Evolutionary conservation across 2,329 filamentous ascomycete genomes (phyloP).

Genomic region (Arthrobotrys iridis): DNA sequence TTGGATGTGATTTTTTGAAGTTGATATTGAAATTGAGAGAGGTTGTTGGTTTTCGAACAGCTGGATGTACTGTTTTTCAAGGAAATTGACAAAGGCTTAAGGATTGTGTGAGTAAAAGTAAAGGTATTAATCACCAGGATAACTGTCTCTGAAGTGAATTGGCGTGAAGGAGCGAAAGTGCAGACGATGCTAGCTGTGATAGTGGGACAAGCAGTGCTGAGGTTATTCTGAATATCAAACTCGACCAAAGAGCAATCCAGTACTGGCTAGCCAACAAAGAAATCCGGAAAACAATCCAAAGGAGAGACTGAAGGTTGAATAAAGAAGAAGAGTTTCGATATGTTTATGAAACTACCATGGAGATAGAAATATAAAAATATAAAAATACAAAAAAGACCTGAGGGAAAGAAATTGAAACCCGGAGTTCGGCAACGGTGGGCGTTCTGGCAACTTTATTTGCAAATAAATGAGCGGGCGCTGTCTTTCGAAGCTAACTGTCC

Average conservation of each 20-base stretch:
- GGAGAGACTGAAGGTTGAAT: slow-evolving; percentile 26
- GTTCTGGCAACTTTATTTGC: slow-evolving; percentile 43
- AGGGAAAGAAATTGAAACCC: slow-evolving; percentile 12
- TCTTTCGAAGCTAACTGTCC: slow-evolving; percentile 10
- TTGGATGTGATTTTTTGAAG: slow-evolving; percentile 4
- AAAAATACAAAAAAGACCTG: slow-evolving; percentile 2
- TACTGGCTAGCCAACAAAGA: slow-evolving; percentile 17
- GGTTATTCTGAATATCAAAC: slow-evolving; percentile 53
- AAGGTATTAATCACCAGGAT: slow-evolving; percentile 49
- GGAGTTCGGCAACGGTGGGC: slow-evolving; percentile 39
- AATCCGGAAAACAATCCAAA: slow-evolving; percentile 19
- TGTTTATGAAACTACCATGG: slow-evolving; percentile 24
- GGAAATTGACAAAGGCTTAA: neutral
- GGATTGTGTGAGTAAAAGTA: slow-evolving; percentile 24
- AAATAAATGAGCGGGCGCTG: slow-evolving; percentile 32
- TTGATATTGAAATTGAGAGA: neutral
- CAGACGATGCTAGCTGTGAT: slow-evolving; percentile 28
- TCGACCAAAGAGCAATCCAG: slow-evolving; percentile 20
- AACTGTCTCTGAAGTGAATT: slow-evolving; percentile 47
- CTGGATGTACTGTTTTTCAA: neutral
- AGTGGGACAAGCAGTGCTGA: slow-evolving; percentile 40
- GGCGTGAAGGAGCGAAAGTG: slow-evolving; percentile 23
- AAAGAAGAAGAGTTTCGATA: slow-evolving; percentile 8
- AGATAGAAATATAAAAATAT: neutral
- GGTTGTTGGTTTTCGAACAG: slow-evolving; percentile 5